Base-by-base conservation (phyloP, 2,329 filamentous ascomycete species). In the Aureobasidium sp. region DNA sequence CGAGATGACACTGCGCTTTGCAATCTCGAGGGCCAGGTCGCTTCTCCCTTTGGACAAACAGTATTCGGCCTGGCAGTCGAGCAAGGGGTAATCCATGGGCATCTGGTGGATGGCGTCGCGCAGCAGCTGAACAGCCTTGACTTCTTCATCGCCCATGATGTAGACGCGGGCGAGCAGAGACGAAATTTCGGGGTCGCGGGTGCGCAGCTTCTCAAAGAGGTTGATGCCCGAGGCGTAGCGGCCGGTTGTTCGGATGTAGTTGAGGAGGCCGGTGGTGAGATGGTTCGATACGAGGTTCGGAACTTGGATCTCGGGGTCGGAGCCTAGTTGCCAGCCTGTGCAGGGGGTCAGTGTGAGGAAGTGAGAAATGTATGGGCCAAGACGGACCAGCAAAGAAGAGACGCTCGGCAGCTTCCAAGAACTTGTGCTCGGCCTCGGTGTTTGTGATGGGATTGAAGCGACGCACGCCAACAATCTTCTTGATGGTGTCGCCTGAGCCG, bases 391-490 rank as follows among this genome's bases (percentile, higher is more conserved):
- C 83, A 73, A 97, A 97, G 71, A 98, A 98, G 27, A 98, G 77
- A 63, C 87, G 86, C 71, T 98, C 93, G 10, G 93, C 93, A 17
- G 93, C 89, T 64, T 95, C 87, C 37, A 98, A 76, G 67, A 98
- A 98, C 59, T 88, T 88, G 67, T 98, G 93, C 70, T 98, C 93
- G 56, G 89, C 90, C 69, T 98, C 93, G n/a, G 93, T 97, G 69
- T 88, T 97, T 42, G 90, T 96, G 57, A 98, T 88, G 1, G 93
- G 93, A 66, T 98, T 98, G 78, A 98, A 97, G 58, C 93, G 82
- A 61, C 93, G 81, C 47, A 97, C 90, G n/a, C 91, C 93, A 66
- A 97, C 88, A 56, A 98, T 96, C 73, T 93, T 95, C 70, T 93
- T 87, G 67, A 97, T 95, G 1, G 87, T 87, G 63, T 96, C 91